Conservation (phyloP, 495 filamentous ascomycete species). For the Hypoxylon trugodes region DNA sequence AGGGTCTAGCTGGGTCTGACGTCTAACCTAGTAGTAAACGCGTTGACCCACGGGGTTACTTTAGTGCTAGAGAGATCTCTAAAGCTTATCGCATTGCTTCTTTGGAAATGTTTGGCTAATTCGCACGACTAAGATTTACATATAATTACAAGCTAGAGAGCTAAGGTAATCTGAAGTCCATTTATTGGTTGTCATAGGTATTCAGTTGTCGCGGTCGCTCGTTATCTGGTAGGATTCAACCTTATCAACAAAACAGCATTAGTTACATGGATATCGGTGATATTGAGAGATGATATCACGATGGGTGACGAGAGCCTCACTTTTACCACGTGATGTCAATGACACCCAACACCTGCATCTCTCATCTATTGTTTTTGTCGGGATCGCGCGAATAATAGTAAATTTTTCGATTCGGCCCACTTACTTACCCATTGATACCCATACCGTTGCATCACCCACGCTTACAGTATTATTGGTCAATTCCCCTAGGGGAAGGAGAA, state of each 20-base stretch:
- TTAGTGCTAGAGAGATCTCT: constrained; percentile 8
- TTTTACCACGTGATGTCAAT: constrained; percentile 18
- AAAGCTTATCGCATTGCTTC: background rate
- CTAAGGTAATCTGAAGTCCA: too few relatives aligned
- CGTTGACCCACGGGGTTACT: constrained; percentile 25
- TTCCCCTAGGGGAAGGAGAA: constrained; percentile 9
- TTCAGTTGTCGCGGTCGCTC: background rate
- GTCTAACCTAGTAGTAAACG: background rate
- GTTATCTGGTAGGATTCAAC: too few relatives aligned
- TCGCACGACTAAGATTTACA: constrained; percentile 3
- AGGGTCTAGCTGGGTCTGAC: constrained; percentile 3
- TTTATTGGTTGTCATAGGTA: too few relatives aligned
- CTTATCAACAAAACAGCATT: background rate
- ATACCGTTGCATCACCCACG: constrained; percentile 21
- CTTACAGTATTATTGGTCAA: constrained; percentile 27
- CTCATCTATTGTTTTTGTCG: background rate
- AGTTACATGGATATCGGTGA: background rate
- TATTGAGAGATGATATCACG: background rate
- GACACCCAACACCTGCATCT: background rate
- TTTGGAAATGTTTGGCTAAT: background rate
- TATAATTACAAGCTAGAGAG: background rate
- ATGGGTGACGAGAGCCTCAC: constrained; percentile 20
- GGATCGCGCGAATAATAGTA: constrained; percentile 10
- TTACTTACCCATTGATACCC: background rate
- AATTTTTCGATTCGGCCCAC: constrained; percentile 24